Percentiles rank a stretch among this genome's conserved stretches.
These are phyloP conservation scores for Cladophialophora chaetospira DNA, from an alignment of 2,329 filamentous ascomycete species.

Conservation along the genomic window DNA sequence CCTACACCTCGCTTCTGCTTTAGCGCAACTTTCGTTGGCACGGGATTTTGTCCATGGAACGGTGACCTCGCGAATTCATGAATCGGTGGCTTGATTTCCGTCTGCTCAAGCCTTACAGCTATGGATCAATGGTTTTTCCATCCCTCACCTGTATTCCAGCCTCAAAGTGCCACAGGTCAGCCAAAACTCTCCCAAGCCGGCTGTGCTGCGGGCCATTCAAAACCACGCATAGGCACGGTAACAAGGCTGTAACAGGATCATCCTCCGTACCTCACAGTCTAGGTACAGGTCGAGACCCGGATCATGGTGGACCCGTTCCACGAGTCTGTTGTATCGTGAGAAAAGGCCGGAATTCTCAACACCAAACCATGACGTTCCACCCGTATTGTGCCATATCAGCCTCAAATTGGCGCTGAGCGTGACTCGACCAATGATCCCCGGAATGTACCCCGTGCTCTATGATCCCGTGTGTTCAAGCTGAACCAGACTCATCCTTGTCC, in stretches of 20 bases:
- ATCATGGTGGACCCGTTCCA: slow-evolving; percentile 9
- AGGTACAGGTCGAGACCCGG: slow-evolving; percentile 10
- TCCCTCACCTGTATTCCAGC: slow-evolving; percentile 18
- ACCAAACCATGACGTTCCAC: slow-evolving; percentile 6
- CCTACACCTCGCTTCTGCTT: slow-evolving; percentile 22
- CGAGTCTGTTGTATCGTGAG: not conserved
- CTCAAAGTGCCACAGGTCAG: slow-evolving; percentile 12
- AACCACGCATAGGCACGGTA: slow-evolving; percentile 9
- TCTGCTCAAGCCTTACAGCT: slow-evolving; percentile 16
- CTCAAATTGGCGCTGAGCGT: slow-evolving; percentile 12
- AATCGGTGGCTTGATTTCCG: slow-evolving; percentile 18
- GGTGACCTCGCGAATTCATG: not conserved
- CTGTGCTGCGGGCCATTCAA: slow-evolving; percentile 1
- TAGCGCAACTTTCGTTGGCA: not conserved
- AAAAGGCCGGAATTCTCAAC: slow-evolving; percentile 1
- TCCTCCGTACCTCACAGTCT: slow-evolving; percentile 5
- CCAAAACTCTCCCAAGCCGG: slow-evolving; percentile 1
- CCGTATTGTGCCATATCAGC: slow-evolving; percentile 18
- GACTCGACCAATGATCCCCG: slow-evolving; percentile 19
- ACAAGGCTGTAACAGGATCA: slow-evolving; percentile 10
- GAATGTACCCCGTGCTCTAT: slow-evolving; percentile 4
- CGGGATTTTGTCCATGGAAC: slow-evolving; percentile 1
- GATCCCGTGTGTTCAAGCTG: slow-evolving; percentile 16
- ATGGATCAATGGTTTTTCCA: slow-evolving; percentile 15
- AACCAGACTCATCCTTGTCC: slow-evolving; percentile 27